Conservation (phyloP, 208 protist species). For the Leishmania lainsoni region DNA sequence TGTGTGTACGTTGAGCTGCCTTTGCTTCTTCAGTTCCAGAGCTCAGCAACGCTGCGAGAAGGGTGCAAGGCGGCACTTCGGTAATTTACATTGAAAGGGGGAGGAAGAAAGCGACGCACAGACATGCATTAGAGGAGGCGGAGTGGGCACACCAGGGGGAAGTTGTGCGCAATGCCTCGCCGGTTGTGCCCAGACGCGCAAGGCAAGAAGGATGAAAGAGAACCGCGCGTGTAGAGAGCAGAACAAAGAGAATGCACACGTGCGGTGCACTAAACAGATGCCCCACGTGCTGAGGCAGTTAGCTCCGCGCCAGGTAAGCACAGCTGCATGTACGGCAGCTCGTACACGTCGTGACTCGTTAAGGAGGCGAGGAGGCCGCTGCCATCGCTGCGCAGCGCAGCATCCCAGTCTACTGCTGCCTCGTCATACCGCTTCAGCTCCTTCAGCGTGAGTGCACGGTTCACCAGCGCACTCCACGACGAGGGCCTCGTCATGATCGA, state of each 20-base stretch:
- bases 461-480: constrained; percentile 67
- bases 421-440: constrained; percentile 66
- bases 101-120: not conserved
- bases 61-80: not conserved
- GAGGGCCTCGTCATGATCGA: not conserved
- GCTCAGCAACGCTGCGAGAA: not conserved
- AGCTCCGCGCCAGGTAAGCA: constrained; percentile 60
- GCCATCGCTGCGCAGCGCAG: constrained; percentile 52
- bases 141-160: not conserved
- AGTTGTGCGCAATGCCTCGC: not conserved
- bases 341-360: constrained; percentile 63
- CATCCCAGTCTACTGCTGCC: constrained; percentile 87
- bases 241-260: not conserved
- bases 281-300: not conserved
- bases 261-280: not conserved
- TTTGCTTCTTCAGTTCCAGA: not conserved
- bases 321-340: constrained; percentile 63
- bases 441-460: constrained; percentile 87
- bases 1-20: too few relatives aligned
- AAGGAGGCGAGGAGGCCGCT: constrained; percentile 48
- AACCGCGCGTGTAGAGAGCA: not conserved
- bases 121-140: not conserved
- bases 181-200: not conserved
- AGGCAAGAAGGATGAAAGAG: not conserved
- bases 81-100: not conserved